A percentile compares a stretch with the other conserved stretches of the same genome.
Evolutionary conservation across 495 filamentous ascomycete species (phyloP).

Genomic region (Penicillium ochrochloron): DNA sequence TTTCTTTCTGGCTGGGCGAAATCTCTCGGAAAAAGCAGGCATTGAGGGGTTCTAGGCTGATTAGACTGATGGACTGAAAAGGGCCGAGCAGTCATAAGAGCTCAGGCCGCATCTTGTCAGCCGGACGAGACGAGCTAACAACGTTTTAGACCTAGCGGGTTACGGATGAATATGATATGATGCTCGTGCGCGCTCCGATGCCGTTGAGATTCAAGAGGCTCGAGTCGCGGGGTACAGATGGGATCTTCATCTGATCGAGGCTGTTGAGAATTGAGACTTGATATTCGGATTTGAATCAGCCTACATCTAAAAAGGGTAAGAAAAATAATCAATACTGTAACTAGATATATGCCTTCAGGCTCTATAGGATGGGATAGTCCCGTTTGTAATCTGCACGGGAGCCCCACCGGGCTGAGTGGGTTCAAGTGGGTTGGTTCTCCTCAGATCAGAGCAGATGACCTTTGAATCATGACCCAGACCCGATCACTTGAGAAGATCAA

Average conservation of each 20-base stretch:
- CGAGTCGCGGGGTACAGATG: background rate
- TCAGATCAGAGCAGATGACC: conserved; percentile 42
- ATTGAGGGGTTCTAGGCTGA: conserved; percentile 17
- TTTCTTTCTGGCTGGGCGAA: conserved; percentile 8
- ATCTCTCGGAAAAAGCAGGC: conserved; percentile 19
- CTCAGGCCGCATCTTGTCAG: conserved; percentile 34
- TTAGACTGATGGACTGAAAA: conserved; percentile 17
- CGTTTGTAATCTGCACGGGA: conserved; percentile 28
- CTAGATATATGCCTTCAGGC: background rate
- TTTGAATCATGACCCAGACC: conserved; percentile 9
- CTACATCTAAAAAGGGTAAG: background rate
- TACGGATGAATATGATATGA: conserved; percentile 14
- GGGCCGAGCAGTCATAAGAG: conserved; percentile 10
- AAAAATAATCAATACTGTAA: background rate
- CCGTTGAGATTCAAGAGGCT: background rate
- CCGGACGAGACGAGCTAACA: conserved; percentile 20
- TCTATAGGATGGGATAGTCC: conserved; percentile 21
- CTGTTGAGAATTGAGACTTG: background rate
- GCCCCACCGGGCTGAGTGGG: conserved; percentile 23
- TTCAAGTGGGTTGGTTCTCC: conserved; percentile 10
- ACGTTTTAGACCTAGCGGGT: conserved; percentile 22
- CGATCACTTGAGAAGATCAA: conserved; percentile 46
- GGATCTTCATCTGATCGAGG: background rate
- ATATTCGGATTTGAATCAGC: background rate
- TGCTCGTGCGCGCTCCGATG: conserved; percentile 17